Evolutionary conservation across 306 rosid species (phyloP), one percentile per base, ranked within the genome.

Genomic region (Vigna nakashimae): DNA sequence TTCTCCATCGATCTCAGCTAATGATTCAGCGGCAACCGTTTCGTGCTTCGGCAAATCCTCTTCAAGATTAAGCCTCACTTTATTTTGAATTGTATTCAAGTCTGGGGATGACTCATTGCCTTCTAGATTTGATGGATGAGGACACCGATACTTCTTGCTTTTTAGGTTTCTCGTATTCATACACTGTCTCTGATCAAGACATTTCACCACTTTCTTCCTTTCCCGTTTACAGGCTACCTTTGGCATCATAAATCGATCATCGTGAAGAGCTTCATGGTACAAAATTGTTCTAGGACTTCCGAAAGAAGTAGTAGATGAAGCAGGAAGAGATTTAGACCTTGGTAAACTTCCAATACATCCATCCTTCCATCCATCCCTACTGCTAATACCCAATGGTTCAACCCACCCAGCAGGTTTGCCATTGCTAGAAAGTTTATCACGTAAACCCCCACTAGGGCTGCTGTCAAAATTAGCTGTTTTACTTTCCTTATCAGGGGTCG

Each of bases 301-400:
- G 34, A 52, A 71, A 32, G 36, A 6, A n/a, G 65, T 71, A 71
- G 65, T 71, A 71, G 63, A 71, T 12, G 76, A 71, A 18, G 76
- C 34, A 71, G 76, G 76, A 71, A 71, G 64, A 3, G 76, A 71
- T 14, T 52, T 51, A 4, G 76, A 71, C 50, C 76, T 71, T 3
- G 36, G 18, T 7, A 71, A 71, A 53, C 64, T 71, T 17, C 51
- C 76, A 17, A 71, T 53, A 34, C 28, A 71, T 17, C 13, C 76
- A 12, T 71, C 76, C 76, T 71, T 52, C 76, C 76, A 71, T 34
- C 76, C 64, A 53, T 71, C 76, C 65, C 49, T 51, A 22, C 76
- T 71, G 65, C 76, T 71, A 24, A 71, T 53, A 34, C 76, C 76
- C 40, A 71, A 12, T 34, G 76, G 76, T 36, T 71, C 76, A 53